These are phyloP conservation scores for Cercis canadensis DNA, from an alignment of 306 rosid species.

Conservation along the genomic window DNA sequence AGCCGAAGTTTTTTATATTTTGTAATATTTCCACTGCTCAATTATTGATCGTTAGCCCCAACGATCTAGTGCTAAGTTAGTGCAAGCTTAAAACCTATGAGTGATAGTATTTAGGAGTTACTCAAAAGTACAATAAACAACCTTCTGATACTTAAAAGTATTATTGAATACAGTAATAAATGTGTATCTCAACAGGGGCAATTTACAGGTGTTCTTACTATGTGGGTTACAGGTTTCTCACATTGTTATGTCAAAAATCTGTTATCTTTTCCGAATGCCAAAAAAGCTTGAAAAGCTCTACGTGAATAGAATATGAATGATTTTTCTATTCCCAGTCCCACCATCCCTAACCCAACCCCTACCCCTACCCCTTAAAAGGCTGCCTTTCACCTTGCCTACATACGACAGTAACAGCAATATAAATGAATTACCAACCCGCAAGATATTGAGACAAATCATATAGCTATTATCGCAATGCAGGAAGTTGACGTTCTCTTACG, in stretches of 20 bases:
- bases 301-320: constrained; percentile 14
- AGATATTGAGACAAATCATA: constrained; percentile 39
- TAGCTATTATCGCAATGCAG: constrained; percentile 40
- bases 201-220: background rate
- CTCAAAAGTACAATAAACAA: too few species aligned
- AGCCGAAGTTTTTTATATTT: too few species aligned
- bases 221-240: background rate
- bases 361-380: background rate
- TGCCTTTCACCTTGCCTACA: constrained; percentile 29
- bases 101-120: too few species aligned
- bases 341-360: constrained; percentile 2
- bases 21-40: too few species aligned
- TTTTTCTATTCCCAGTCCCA: constrained; percentile 6
- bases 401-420: constrained; percentile 26
- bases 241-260: background rate
- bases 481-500: constrained; percentile 72
- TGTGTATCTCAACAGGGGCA: background rate
- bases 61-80: too few species aligned
- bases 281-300: background rate
- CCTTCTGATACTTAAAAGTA: too few species aligned
- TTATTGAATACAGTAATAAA: too few species aligned
- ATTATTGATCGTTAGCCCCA: too few species aligned
- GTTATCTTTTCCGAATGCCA: background rate
- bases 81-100: too few species aligned
- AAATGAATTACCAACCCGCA: constrained; percentile 5